These are phyloP conservation scores for Huiozyma naganishii DNA, from an alignment of 805 yeast genomes.

Conservation along the genomic window DNA sequence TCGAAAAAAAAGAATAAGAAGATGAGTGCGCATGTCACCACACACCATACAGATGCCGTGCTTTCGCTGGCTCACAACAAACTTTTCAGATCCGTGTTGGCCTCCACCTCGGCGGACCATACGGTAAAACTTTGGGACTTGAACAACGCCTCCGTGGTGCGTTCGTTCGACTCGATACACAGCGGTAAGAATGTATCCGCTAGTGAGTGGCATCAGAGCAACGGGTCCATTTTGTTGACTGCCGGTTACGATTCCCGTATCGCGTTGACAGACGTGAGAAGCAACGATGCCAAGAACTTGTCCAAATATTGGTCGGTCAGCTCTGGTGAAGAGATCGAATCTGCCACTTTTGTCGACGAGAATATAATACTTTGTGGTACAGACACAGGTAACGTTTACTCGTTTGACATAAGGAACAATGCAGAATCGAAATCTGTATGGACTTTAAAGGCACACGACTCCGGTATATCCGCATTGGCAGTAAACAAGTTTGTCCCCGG, in stretches of 20 bases:
- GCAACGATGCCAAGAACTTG: slow-evolving; percentile 47
- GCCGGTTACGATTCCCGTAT: slow-evolving; percentile 89
- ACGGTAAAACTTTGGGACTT: slow-evolving; percentile 96
- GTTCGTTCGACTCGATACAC: slow-evolving; percentile 61
- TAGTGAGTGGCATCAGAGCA: slow-evolving; percentile 73
- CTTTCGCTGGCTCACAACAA: slow-evolving; percentile 77
- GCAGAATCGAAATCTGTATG: slow-evolving; percentile 62
- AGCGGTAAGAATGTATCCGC: slow-evolving; percentile 71
- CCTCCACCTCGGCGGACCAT: slow-evolving; percentile 90
- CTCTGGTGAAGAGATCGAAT: slow-evolving; percentile 75
- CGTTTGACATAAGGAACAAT: slow-evolving; percentile 66
- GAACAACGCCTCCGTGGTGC: slow-evolving; percentile 59
- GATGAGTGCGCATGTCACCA: slow-evolving; percentile 41
- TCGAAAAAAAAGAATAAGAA: slow-evolving; percentile 40
- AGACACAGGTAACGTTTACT: slow-evolving; percentile 80
- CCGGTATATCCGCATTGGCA: slow-evolving; percentile 78
- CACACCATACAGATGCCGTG: slow-evolving; percentile 91
- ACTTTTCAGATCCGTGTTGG: slow-evolving; percentile 71
- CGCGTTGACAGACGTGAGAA: slow-evolving; percentile 78
- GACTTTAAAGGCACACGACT: slow-evolving; percentile 95
- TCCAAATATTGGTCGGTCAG: slow-evolving; percentile 54
- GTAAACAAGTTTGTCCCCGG: slow-evolving; percentile 59
- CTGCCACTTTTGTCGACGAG: slow-evolving; percentile 58
- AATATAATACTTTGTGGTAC: slow-evolving; percentile 72
- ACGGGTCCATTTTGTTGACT: slow-evolving; percentile 61